Evolutionary conservation across 306 rosid genomes (phyloP).

Genomic region (Quercus parvula): DNA sequence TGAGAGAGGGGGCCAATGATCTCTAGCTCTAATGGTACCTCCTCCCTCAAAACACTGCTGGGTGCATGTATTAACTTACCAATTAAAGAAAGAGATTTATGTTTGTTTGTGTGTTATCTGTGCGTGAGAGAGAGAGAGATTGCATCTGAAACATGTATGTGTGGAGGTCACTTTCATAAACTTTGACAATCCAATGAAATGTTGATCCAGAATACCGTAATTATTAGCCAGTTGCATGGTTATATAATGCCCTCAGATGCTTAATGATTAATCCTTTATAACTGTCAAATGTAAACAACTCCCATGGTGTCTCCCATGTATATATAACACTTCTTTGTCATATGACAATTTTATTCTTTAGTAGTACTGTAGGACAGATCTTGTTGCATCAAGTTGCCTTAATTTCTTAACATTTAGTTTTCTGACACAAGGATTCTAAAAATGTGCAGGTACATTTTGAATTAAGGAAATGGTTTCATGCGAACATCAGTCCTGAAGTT

Average conservation of each 20-base stretch:
- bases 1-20: too few species aligned
- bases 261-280: background rate
- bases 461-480: conserved; percentile 44
- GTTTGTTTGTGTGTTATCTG: too few species aligned
- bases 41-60: too few species aligned
- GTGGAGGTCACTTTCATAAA: too few species aligned
- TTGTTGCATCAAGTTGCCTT: conserved; percentile 1
- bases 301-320: background rate
- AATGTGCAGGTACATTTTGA: conserved; percentile 33
- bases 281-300: background rate
- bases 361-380: background rate
- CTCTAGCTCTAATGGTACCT: too few species aligned
- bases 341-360: background rate
- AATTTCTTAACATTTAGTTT: background rate
- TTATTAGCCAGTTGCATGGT: background rate
- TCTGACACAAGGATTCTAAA: background rate
- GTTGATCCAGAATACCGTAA: too few species aligned
- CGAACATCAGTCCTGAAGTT: conserved; percentile 35
- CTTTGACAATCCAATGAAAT: too few species aligned
- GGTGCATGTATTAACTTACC: too few species aligned
- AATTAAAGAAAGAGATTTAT: too few species aligned
- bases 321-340: background rate
- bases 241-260: background rate
- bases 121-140: too few species aligned
- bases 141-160: too few species aligned